These are phyloP conservation scores for Phytophthora niederhauseri DNA, from an alignment of 352 stramenopile species.

Conservation along the genomic window DNA sequence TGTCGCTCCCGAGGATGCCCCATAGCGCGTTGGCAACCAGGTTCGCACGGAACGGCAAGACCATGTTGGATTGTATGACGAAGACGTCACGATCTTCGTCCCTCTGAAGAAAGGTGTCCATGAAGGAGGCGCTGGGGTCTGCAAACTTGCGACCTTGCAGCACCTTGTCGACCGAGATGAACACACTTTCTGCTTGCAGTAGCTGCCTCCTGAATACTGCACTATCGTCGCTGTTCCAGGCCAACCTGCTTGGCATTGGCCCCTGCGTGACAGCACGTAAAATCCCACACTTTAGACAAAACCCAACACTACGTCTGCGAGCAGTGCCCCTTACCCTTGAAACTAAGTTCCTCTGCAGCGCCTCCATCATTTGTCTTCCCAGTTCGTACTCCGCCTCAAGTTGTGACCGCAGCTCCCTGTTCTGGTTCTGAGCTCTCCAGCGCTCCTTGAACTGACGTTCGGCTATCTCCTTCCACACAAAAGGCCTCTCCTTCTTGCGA, in stretches of 20 bases:
- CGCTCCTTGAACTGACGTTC: slow-evolving; percentile 27
- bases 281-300: background rate
- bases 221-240: background rate
- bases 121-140: background rate
- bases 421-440: slow-evolving; percentile 20
- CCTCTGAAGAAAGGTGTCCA: background rate
- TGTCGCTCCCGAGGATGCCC: background rate
- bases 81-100: background rate
- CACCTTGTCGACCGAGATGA: background rate
- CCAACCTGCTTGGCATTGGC: background rate
- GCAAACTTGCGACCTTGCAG: background rate
- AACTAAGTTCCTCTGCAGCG: slow-evolving; percentile 3
- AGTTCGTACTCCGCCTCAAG: slow-evolving; percentile 1
- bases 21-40: no score
- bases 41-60: background rate
- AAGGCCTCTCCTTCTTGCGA: background rate
- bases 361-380: background rate
- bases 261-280: background rate
- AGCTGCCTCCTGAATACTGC: background rate
- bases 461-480: slow-evolving; percentile 16
- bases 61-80: background rate
- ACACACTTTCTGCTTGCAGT: background rate
- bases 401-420: slow-evolving; percentile 20
- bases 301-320: no score
- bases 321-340: background rate